Percentiles rank a stretch among this genome's conserved stretches.
Evolutionary conservation across 176 grass and related monocot species (phyloP).

Genomic region (Hordeum marinum): DNA sequence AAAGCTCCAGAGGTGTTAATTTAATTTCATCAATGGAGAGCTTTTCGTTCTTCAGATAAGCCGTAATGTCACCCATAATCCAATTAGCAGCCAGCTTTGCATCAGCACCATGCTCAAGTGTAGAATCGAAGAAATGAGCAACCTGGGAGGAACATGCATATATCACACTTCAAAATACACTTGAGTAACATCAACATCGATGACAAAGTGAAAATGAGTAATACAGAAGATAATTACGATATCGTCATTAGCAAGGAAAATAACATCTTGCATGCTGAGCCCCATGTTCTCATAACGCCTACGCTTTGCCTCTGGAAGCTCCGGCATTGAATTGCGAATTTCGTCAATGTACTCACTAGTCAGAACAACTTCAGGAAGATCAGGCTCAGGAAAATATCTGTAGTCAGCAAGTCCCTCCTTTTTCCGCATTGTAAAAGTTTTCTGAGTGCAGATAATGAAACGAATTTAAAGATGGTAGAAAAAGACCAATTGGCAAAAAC

Average conservation of each 20-base stretch:
- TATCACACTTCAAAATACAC: slow-evolving; percentile 7
- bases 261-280: slow-evolving; percentile 92
- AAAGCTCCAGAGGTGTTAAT: slow-evolving; percentile 75
- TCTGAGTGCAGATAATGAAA: slow-evolving; percentile 42
- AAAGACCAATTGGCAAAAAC: not conserved
- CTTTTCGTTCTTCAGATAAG: slow-evolving; percentile 87
- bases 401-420: slow-evolving; percentile 97
- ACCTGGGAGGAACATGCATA: slow-evolving; percentile 49
- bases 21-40: slow-evolving; percentile 73
- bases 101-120: slow-evolving; percentile 71
- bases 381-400: slow-evolving; percentile 96
- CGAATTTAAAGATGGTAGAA: slow-evolving; percentile 14
- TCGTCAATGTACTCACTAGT: slow-evolving; percentile 60
- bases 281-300: slow-evolving; percentile 89
- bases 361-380: slow-evolving; percentile 91
- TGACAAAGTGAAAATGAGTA: slow-evolving; percentile 7
- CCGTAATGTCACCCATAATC: slow-evolving; percentile 96
- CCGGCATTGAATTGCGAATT: slow-evolving; percentile 69
- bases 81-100: slow-evolving; percentile 88
- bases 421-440: slow-evolving; percentile 96
- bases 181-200: not conserved
- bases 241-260: slow-evolving; percentile 92
- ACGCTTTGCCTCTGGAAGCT: slow-evolving; percentile 93
- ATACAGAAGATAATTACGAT: slow-evolving; percentile 45
- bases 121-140: slow-evolving; percentile 80